Evolutionary conservation across 495 filamentous ascomycete genomes (phyloP).

Genomic region (Oidiodendron maius): DNA sequence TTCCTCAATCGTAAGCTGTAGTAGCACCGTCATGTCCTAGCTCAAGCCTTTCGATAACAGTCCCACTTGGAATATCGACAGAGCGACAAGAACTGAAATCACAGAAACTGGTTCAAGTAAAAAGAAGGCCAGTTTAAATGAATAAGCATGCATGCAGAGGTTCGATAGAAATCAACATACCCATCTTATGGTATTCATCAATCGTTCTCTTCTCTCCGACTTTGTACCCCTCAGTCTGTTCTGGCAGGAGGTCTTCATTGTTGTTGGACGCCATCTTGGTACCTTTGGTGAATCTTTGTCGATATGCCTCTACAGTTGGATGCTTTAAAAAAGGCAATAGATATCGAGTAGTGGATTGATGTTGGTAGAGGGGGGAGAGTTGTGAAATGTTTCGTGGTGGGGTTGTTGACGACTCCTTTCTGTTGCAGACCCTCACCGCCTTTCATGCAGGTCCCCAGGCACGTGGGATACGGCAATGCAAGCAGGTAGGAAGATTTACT

Average conservation of each 20-base stretch:
- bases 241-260: slow-evolving; percentile 81
- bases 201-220: slow-evolving; percentile 97
- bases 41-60: no score
- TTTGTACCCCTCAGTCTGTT: slow-evolving; percentile 91
- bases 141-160: no score
- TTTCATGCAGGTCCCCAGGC: background rate
- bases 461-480: background rate
- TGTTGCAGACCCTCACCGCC: background rate
- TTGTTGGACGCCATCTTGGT: slow-evolving; percentile 58
- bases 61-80: no score
- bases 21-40: no score
- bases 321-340: background rate
- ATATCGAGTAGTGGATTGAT: background rate
- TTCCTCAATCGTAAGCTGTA: no score
- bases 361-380: background rate
- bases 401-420: background rate
- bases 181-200: slow-evolving; percentile 84
- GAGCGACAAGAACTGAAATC: no score
- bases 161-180: slow-evolving; percentile 48
- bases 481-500: background rate
- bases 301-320: background rate
- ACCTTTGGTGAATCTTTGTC: background rate
- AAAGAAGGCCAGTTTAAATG: background rate
- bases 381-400: background rate
- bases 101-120: no score